Conservation (phyloP, 768 basidiomycete species). For the Russula sp. region DNA sequence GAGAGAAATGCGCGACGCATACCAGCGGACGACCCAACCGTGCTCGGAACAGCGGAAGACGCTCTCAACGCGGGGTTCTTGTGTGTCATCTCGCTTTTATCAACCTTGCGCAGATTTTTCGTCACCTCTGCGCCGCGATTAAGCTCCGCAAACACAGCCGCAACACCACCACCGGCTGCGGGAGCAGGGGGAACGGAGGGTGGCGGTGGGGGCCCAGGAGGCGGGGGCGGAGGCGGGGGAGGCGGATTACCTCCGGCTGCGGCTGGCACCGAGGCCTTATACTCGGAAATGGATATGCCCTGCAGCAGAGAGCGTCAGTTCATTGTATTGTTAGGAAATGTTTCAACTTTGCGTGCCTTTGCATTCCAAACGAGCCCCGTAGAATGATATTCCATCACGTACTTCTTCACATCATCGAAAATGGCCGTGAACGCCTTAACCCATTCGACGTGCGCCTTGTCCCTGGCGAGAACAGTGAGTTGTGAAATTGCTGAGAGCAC, state of each 20-base stretch:
- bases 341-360: conserved; percentile 40
- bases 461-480: conserved; percentile 42
- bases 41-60: conserved; percentile 44
- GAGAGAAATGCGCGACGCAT: neutral
- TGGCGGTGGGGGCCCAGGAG: conserved; percentile 36
- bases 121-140: conserved; percentile 90
- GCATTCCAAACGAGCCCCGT: conserved; percentile 88
- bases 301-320: conserved; percentile 25
- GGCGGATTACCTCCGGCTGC: conserved; percentile 43
- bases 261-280: conserved; percentile 36
- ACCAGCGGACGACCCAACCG: conserved; percentile 22
- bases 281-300: conserved; percentile 56
- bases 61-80: conserved; percentile 88
- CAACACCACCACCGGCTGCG: conserved; percentile 46
- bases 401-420: conserved; percentile 74
- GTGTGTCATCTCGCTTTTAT: conserved; percentile 96
- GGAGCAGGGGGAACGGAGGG: conserved; percentile 31
- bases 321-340: neutral
- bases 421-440: conserved; percentile 62
- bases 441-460: conserved; percentile 86
- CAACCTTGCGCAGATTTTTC: conserved; percentile 86
- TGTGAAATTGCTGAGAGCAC: neutral
- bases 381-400: conserved; percentile 78
- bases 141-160: conserved; percentile 84
- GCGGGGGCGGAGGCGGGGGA: conserved; percentile 36